Evolutionary conservation across 768 basidiomycete species (phyloP).

Genomic region (Podaxis sp.): DNA sequence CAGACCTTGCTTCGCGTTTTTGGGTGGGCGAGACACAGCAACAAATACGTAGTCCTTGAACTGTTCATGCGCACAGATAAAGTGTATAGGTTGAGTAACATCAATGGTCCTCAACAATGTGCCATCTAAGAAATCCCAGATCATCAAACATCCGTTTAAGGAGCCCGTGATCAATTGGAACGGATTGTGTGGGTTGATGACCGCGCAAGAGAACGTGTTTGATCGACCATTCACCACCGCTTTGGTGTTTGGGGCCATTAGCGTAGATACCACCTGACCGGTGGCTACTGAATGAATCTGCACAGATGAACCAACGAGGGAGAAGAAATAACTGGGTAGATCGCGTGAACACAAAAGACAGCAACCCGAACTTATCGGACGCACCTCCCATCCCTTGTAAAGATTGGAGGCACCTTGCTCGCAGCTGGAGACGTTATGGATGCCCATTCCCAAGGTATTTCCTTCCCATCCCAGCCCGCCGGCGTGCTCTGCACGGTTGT

Average conservation of each 20-base stretch:
- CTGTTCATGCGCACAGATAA: slow-evolving; percentile 68
- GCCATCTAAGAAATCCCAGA: slow-evolving; percentile 95
- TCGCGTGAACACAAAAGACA: slow-evolving; percentile 6
- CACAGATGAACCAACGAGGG: slow-evolving; percentile 76
- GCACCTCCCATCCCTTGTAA: slow-evolving; percentile 88
- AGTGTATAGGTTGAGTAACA: slow-evolving; percentile 66
- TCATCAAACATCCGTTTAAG: slow-evolving; percentile 75
- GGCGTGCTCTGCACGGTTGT: slow-evolving; percentile 15
- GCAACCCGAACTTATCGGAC: slow-evolving; percentile 11
- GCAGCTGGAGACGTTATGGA: slow-evolving; percentile 68
- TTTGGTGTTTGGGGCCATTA: slow-evolving; percentile 51
- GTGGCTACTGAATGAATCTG: slow-evolving; percentile 83
- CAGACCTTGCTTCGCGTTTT: slow-evolving; percentile 33
- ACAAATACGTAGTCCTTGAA: slow-evolving; percentile 74
- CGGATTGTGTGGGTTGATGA: slow-evolving; percentile 81
- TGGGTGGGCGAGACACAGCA: slow-evolving; percentile 52
- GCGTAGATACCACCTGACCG: slow-evolving; percentile 78
- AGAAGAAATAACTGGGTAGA: slow-evolving; percentile 78
- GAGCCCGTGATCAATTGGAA: slow-evolving; percentile 90
- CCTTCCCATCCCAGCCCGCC: slow-evolving; percentile 26
- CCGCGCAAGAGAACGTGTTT: slow-evolving; percentile 67
- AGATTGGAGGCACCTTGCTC: slow-evolving; percentile 68
- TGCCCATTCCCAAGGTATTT: slow-evolving; percentile 63
- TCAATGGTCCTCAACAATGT: slow-evolving; percentile 73
- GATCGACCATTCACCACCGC: slow-evolving; percentile 35